These are phyloP conservation scores for Akanthomyces lecanii DNA, from an alignment of 2,329 filamentous ascomycete genomes.

Conservation along the genomic window DNA sequence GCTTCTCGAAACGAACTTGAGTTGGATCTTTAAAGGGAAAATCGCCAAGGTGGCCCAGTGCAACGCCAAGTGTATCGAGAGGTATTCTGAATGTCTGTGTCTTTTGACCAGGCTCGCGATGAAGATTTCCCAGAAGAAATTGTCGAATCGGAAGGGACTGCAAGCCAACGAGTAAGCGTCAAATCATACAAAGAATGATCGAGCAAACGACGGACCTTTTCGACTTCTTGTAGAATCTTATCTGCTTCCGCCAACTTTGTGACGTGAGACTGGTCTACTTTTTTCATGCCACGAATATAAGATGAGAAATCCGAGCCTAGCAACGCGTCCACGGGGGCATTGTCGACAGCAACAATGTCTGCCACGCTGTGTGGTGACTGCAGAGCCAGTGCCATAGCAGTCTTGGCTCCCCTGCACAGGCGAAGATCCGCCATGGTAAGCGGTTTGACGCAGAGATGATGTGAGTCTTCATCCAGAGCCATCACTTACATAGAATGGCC, in stretches of 20 bases:
- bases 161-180: conserved; percentile 8
- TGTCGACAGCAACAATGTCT: conserved; percentile 81
- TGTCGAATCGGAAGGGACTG: conserved; percentile 73
- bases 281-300: conserved; percentile 81
- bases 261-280: conserved; percentile 66
- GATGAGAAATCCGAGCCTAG: conserved; percentile 70
- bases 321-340: conserved; percentile 78
- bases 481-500: conserved; percentile 80
- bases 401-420: conserved; percentile 72
- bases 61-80: conserved; percentile 61
- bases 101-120: conserved; percentile 48
- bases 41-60: conserved; percentile 73
- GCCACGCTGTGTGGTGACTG: conserved; percentile 61
- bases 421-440: background rate
- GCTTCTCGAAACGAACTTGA: conserved; percentile 66
- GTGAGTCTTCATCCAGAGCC: background rate
- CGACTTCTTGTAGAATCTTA: conserved; percentile 69
- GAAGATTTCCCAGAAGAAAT: conserved; percentile 84
- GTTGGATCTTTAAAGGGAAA: conserved; percentile 80
- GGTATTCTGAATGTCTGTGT: conserved; percentile 75
- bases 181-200: background rate
- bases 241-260: conserved; percentile 75
- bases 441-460: background rate
- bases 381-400: conserved; percentile 82
- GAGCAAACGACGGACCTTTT: conserved; percentile 46